phyloP scores from a whole-genome alignment of 768 basidiomycete species.

The Hypsizygus marmoreus region DNA sequence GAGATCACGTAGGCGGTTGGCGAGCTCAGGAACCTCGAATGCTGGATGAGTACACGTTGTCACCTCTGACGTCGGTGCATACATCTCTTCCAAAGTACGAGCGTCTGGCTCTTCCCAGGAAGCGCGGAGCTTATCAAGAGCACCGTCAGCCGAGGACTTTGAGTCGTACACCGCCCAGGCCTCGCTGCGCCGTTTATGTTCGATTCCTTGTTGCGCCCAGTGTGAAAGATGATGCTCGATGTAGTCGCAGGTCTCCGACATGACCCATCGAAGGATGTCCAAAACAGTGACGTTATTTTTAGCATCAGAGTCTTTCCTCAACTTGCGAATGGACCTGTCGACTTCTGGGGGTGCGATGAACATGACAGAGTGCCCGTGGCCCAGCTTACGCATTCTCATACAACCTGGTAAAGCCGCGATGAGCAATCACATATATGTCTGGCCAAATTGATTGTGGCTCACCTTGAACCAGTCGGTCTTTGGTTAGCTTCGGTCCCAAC shows the following conservation, averaged over 20 bases:
- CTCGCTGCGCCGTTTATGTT: slow-evolving; percentile 28
- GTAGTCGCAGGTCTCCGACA: slow-evolving; percentile 44
- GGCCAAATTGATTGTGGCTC: slow-evolving; percentile 6
- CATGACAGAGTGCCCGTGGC: slow-evolving; percentile 45
- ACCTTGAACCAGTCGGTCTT: slow-evolving; percentile 56
- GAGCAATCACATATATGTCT: background rate
- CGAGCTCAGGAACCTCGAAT: slow-evolving; percentile 16
- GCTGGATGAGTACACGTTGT: background rate
- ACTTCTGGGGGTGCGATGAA: slow-evolving; percentile 49
- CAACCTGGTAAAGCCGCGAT: slow-evolving; percentile 37
- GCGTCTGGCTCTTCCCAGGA: slow-evolving; percentile 44
- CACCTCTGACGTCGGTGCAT: slow-evolving; percentile 17
- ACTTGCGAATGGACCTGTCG: slow-evolving; percentile 34
- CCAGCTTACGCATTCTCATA: slow-evolving; percentile 55
- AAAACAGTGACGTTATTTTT: slow-evolving; percentile 16
- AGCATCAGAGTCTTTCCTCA: slow-evolving; percentile 16
- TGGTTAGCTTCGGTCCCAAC: slow-evolving; percentile 50
- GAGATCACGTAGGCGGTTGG: slow-evolving; percentile 24
- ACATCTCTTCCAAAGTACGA: slow-evolving; percentile 38
- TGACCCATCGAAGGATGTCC: slow-evolving; percentile 46
- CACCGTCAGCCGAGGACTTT: slow-evolving; percentile 2
- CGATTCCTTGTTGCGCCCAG: slow-evolving; percentile 43
- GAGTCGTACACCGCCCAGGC: slow-evolving; percentile 14
- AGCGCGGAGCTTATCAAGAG: slow-evolving; percentile 16
- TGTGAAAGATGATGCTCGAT: slow-evolving; percentile 40